These are phyloP conservation scores for Micromonas commoda DNA, from an alignment of 139 green algal genomes.

Conservation along the genomic window DNA sequence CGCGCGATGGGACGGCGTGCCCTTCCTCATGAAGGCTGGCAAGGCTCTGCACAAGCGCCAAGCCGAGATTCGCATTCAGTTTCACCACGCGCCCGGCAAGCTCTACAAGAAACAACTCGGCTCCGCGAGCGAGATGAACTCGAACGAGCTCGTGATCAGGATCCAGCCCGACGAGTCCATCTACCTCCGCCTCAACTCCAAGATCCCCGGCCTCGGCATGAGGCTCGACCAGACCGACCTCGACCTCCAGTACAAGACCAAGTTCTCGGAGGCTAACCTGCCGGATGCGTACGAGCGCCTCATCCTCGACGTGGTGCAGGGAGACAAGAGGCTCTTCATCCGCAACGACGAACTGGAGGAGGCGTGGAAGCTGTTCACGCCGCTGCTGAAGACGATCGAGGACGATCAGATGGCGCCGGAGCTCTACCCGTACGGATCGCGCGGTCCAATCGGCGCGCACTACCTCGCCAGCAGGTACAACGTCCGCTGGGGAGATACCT, in stretches of 20 bases:
- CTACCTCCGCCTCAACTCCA: constrained; percentile 99
- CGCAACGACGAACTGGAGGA: constrained; percentile 84
- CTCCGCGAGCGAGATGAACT: constrained; percentile 34
- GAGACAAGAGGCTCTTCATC: constrained; percentile 82
- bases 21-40: constrained; percentile 96
- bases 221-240: constrained; percentile 78
- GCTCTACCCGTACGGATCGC: constrained; percentile 93
- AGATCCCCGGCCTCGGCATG: constrained; percentile 86
- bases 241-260: constrained; percentile 81
- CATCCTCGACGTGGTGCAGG: constrained; percentile 96
- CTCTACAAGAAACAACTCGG: constrained; percentile 54
- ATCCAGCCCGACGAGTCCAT: constrained; percentile 98
- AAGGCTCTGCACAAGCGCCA: constrained; percentile 84
- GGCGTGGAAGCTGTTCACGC: constrained; percentile 75
- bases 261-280: constrained; percentile 31
- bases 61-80: constrained; percentile 97
- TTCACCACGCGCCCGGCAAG: constrained; percentile 88
- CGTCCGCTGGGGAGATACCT: constrained; percentile 85
- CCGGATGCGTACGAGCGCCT: constrained; percentile 96
- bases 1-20: constrained; percentile 93
- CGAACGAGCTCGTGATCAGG: constrained; percentile 97
- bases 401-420: constrained; percentile 67
- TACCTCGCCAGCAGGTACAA: constrained; percentile 94
- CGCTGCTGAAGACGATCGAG: constrained; percentile 62
- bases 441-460: constrained; percentile 90